phyloP scores from a whole-genome alignment of 768 basidiomycete species.

The Mycena olivaceomarginata region DNA sequence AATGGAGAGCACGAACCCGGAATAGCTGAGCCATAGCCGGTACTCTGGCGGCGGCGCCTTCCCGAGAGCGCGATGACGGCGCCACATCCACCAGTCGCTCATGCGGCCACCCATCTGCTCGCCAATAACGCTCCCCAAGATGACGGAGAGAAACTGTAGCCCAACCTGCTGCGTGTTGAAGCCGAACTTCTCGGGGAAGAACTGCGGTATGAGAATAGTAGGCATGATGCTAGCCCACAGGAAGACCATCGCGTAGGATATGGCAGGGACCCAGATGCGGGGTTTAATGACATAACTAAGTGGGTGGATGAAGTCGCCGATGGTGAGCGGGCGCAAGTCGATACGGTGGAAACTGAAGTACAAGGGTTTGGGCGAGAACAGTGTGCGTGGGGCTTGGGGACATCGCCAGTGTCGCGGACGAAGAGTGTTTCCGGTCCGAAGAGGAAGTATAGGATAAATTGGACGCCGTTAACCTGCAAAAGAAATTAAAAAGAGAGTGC shows the following conservation, averaged over 20 bases:
- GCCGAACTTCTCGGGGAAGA: not conserved
- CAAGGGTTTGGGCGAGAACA: not conserved
- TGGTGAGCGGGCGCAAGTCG: not conserved
- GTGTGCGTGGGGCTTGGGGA: not conserved
- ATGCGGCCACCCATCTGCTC: slow-evolving; percentile 1
- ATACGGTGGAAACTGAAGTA: not conserved
- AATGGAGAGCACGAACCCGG: not conserved
- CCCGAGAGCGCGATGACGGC: not conserved
- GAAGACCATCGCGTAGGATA: slow-evolving; percentile 1
- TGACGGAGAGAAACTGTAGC: slow-evolving; percentile 3
- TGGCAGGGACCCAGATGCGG: slow-evolving; percentile 7
- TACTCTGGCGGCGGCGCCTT: not conserved
- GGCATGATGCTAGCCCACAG: slow-evolving; percentile 3
- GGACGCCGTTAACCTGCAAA: not conserved
- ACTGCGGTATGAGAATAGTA: not conserved
- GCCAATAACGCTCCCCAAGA: not conserved
- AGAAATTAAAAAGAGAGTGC: not conserved
- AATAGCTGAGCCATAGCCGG: not conserved
- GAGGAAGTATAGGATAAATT: not conserved
- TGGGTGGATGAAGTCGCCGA: not conserved
- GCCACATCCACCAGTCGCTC: slow-evolving; percentile 6
- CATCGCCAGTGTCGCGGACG: not conserved
- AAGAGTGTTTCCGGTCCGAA: not conserved
- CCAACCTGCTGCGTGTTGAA: slow-evolving; percentile 9
- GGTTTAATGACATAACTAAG: not conserved